Conservation (phyloP, 164 flowering plant genomes). For the Malania oleifera region DNA sequence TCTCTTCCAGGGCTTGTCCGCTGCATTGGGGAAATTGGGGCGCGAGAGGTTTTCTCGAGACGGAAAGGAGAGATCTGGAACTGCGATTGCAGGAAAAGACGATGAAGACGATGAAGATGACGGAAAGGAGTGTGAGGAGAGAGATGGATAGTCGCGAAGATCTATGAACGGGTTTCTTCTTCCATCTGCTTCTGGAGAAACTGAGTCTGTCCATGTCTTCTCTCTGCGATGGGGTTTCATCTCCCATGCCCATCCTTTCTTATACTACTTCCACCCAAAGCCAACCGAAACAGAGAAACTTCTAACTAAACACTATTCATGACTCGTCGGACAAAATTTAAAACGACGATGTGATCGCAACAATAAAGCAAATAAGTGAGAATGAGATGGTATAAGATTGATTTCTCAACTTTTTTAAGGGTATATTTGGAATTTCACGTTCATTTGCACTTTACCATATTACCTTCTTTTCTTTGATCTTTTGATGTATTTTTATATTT, state of each 20-base stretch:
- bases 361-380: too few species aligned
- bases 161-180: slow-evolving; percentile 12
- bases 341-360: too few species aligned
- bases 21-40: slow-evolving; percentile 23
- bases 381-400: too few species aligned
- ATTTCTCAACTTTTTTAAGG: too few species aligned
- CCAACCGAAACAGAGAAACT: too few species aligned
- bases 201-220: slow-evolving; percentile 10
- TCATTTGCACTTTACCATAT: too few species aligned
- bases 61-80: slow-evolving; percentile 14
- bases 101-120: slow-evolving; percentile 27
- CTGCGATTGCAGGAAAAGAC: slow-evolving; percentile 6
- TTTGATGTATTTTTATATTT: too few species aligned
- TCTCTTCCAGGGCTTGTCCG: slow-evolving; percentile 23
- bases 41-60: slow-evolving; percentile 9
- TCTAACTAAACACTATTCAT: too few species aligned
- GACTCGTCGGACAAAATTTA: too few species aligned
- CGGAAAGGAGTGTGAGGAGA: slow-evolving; percentile 17
- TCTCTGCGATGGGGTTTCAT: background rate
- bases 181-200: slow-evolving; percentile 8
- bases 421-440: too few species aligned
- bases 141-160: slow-evolving; percentile 12
- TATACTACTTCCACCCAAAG: too few species aligned
- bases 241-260: background rate
- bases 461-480: too few species aligned